These are phyloP conservation scores for Mucor indicus DNA, from an alignment of 371 early-diverging fungal genomes.

Conservation along the genomic window DNA sequence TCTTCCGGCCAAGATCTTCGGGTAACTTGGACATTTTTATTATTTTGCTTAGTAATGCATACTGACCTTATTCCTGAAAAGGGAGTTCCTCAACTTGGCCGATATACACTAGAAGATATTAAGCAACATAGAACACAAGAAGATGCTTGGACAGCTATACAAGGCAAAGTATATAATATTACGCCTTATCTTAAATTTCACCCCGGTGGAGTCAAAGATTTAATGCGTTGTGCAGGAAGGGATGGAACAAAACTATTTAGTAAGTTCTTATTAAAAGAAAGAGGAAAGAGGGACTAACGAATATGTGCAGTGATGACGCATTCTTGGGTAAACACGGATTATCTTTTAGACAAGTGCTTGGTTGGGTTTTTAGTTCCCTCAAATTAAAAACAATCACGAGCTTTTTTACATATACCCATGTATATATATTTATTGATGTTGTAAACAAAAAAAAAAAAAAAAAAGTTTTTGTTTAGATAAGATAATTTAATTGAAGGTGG, in stretches of 20 bases:
- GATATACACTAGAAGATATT: slow-evolving; percentile 78
- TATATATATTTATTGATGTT: too few relatives aligned
- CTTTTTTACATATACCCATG: too few relatives aligned
- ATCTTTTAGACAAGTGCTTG: slow-evolving; percentile 77
- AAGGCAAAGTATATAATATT: slow-evolving; percentile 93
- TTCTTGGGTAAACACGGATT: slow-evolving; percentile 92
- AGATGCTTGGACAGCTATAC: slow-evolving; percentile 94
- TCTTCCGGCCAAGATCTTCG: slow-evolving; percentile 75
- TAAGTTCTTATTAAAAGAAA: slow-evolving; percentile 31
- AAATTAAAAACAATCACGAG: too few relatives aligned
- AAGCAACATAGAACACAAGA: slow-evolving; percentile 71
- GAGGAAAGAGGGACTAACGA: not conserved
- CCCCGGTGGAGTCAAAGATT: slow-evolving; percentile 86
- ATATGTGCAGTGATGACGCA: slow-evolving; percentile 70
- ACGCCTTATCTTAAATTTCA: slow-evolving; percentile 94
- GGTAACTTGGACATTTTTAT: too few relatives aligned
- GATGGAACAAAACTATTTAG: slow-evolving; percentile 92
- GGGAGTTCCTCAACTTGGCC: slow-evolving; percentile 55
- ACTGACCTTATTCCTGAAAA: slow-evolving; percentile 8
- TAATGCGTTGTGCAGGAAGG: slow-evolving; percentile 93
- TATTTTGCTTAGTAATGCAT: too few relatives aligned
- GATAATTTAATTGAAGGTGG: too few relatives aligned
- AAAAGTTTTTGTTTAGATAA: too few relatives aligned
- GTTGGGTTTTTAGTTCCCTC: slow-evolving; percentile 76
- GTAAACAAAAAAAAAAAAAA: too few relatives aligned